Conservation (phyloP, 2,329 filamentous ascomycete species). For the Sordariomycetes sp. region DNA sequence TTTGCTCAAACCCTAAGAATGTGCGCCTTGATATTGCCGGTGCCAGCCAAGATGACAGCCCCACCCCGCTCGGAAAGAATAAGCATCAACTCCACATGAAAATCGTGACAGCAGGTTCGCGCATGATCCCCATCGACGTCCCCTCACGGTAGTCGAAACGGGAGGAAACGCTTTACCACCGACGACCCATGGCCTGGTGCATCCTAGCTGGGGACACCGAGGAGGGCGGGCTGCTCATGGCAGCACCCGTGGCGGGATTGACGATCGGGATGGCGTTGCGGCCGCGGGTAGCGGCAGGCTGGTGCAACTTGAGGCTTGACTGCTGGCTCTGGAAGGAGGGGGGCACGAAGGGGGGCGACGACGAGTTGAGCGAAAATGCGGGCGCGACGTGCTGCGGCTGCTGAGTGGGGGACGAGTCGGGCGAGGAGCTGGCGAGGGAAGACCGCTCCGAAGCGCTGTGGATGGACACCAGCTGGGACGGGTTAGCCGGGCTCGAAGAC, state of each 20-base stretch:
- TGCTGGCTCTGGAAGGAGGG: conserved; percentile 56
- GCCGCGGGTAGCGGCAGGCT: conserved; percentile 77
- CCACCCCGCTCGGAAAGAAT: background rate
- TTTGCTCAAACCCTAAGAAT: background rate
- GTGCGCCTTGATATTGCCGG: background rate
- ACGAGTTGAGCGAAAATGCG: conserved; percentile 61
- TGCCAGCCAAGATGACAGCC: conserved; percentile 5
- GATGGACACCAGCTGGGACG: conserved; percentile 71
- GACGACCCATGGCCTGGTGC: conserved; percentile 40
- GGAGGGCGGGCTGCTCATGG: conserved; percentile 78
- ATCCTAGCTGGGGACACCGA: conserved; percentile 54
- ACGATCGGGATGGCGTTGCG: conserved; percentile 97
- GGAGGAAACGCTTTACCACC: conserved; percentile 35
- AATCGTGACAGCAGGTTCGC: conserved; percentile 1
- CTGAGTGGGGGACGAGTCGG: conserved; percentile 82
- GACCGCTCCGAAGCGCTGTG: conserved; percentile 90
- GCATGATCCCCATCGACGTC: conserved; percentile 1
- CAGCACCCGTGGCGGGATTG: conserved; percentile 84
- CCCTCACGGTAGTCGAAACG: background rate
- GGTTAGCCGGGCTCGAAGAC: conserved; percentile 17
- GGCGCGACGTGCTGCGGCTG: conserved; percentile 71
- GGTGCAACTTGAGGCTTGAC: conserved; percentile 69
- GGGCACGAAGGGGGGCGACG: conserved; percentile 55
- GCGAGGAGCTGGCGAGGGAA: conserved; percentile 88
- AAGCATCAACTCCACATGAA: conserved; percentile 1